Conservation (phyloP, 192 early-diverging fungal species). For the Pilaira anomala region DNA sequence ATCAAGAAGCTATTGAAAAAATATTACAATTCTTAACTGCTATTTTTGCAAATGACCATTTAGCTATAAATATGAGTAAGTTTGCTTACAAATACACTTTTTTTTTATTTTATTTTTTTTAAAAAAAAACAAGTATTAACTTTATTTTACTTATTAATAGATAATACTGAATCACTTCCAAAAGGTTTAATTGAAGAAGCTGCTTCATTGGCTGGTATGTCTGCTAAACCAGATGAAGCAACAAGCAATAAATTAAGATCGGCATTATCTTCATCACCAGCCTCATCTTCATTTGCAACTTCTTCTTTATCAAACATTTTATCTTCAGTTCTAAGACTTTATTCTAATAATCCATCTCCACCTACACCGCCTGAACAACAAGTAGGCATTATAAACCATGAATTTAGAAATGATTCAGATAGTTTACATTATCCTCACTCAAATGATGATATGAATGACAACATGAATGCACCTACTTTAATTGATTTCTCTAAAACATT, state of each 20-base stretch:
- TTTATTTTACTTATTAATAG: slow-evolving; percentile 10
- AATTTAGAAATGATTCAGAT: not conserved
- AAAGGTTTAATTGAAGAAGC: slow-evolving; percentile 15
- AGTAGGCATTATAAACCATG: not conserved
- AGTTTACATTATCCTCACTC: not conserved
- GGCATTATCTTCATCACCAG: not conserved
- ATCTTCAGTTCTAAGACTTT: slow-evolving; percentile 10
- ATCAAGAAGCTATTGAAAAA: slow-evolving; percentile 92
- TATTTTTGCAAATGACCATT: slow-evolving; percentile 65
- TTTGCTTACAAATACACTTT: not conserved
- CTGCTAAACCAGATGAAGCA: not conserved
- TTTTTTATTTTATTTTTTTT: not conserved
- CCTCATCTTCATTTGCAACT: slow-evolving; percentile 4
- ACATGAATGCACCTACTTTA: not conserved
- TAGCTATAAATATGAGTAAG: slow-evolving; percentile 24
- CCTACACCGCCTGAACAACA: not conserved
- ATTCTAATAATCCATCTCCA: slow-evolving; percentile 10
- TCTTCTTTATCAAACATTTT: slow-evolving; percentile 8
- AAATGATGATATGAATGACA: not conserved
- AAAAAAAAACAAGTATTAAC: not conserved
- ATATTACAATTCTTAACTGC: slow-evolving; percentile 89
- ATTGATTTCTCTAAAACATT: slow-evolving; percentile 20
- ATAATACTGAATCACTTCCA: not conserved
- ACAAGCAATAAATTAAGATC: not conserved
- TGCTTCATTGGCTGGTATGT: slow-evolving; percentile 10